Base-by-base conservation (phyloP, 2,329 filamentous ascomycete species). In the Sclerotinia borealis region DNA sequence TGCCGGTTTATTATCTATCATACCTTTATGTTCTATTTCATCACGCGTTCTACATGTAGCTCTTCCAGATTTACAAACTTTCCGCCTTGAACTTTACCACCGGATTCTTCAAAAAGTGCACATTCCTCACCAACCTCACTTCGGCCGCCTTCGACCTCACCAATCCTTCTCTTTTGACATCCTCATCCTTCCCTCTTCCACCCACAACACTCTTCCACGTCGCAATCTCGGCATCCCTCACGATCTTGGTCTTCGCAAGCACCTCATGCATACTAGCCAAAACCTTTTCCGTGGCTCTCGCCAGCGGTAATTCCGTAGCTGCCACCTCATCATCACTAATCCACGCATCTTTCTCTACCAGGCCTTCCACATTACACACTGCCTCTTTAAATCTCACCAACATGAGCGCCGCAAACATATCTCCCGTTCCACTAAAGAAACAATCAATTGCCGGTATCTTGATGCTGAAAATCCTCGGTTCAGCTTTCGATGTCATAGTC, bases 341-440 rank as follows among this genome's bases (percentile, higher is more conserved):
- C 95, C 95, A 99, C 66, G 86, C 86, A 7, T 79, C 76, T 2
- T 77, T 83, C 9, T 78, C 74, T 19, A 80, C 76, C 4, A 96
- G 77, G 3, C 74, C 75, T 22, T 72, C 67, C 1, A 63, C 78
- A 3, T 77, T 77, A 59, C 79, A 76, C 1, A 91, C 89, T 31
- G 91, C 92, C 79, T 98, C 91, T 64, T 93, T 88, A 72, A 99
- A 86, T 36, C 93, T 87, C 47, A 91, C 91, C 1, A 96, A 86
- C 73, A 92, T 92, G 51, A 99, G 82, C 9, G 93, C 93, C 36
- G 92, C 93, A 74, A 99, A 98, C 93, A 99, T 97, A 79, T 99
- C 95, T 52, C 95, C 95, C 0, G 96, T 98, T 47, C 95, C 95
- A 71, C 90, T 92, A 77, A 98, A 99, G 81, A 95, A 96, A 77